These are phyloP conservation scores for Plasmodium berghei DNA, from an alignment of 169 alveolate species.

Conservation along the genomic window DNA sequence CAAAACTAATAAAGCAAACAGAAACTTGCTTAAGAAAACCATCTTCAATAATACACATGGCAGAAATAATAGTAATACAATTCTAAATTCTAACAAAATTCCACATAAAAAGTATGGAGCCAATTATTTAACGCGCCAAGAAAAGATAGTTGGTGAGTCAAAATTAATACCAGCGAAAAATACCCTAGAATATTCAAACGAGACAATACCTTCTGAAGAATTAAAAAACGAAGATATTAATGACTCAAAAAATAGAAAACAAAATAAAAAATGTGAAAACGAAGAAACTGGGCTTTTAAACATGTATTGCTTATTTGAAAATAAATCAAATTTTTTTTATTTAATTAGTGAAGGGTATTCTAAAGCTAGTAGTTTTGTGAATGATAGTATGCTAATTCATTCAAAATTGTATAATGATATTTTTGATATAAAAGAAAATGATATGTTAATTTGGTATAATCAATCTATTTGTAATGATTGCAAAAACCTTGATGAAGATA, in stretches of 20 bases:
- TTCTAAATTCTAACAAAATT: too few relatives aligned
- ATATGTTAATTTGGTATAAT: neutral
- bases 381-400: constrained; percentile 49
- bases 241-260: neutral
- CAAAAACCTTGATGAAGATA: neutral
- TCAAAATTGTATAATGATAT: constrained; percentile 66
- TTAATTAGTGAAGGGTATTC: constrained; percentile 63
- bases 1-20: too few relatives aligned
- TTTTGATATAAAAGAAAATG: constrained; percentile 29
- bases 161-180: too few relatives aligned
- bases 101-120: too few relatives aligned
- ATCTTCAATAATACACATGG: too few relatives aligned
- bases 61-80: too few relatives aligned
- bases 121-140: too few relatives aligned
- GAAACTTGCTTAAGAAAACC: too few relatives aligned
- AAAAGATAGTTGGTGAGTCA: too few relatives aligned
- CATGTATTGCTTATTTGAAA: constrained; percentile 63
- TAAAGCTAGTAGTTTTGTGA: constrained; percentile 64
- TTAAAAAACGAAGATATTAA: constrained; percentile 4
- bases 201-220: too few relatives aligned
- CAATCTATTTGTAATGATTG: too few relatives aligned
- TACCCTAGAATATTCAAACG: too few relatives aligned
- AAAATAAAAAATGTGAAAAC: neutral
- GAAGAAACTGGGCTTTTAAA: constrained; percentile 42
- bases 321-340: constrained; percentile 36